Conservation (phyloP, 2,329 filamentous ascomycete species). For the Cladobotryum mycophilum region DNA sequence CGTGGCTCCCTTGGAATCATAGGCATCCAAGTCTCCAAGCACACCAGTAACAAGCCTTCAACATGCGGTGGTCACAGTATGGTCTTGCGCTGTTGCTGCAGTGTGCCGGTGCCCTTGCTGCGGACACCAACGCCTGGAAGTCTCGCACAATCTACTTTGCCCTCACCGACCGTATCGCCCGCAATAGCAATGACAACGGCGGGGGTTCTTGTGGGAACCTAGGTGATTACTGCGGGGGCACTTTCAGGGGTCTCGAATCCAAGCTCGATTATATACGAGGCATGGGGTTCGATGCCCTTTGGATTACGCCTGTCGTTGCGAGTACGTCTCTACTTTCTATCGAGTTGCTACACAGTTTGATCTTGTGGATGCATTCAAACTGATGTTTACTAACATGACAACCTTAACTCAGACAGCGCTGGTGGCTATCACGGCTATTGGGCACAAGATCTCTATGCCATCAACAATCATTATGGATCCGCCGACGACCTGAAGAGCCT, state of each 20-base stretch:
- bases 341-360: no score
- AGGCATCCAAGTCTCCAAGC: no score
- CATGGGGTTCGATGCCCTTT: constrained; percentile 53
- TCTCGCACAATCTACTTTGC: constrained; percentile 52
- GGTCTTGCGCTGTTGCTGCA: constrained; percentile 9
- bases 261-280: constrained; percentile 57
- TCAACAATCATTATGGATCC: constrained; percentile 55
- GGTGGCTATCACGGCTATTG: constrained; percentile 51
- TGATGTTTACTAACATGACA: constrained; percentile 21
- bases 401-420: constrained; percentile 23
- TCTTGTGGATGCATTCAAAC: no score
- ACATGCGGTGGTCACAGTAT: background rate
- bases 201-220: constrained; percentile 37
- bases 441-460: constrained; percentile 41
- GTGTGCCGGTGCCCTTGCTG: constrained; percentile 18
- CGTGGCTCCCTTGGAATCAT: no score
- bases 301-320: constrained; percentile 49
- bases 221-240: constrained; percentile 54
- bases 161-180: constrained; percentile 51
- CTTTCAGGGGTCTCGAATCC: constrained; percentile 50
- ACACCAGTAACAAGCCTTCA: no score
- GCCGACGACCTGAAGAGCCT: constrained; percentile 52
- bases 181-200: constrained; percentile 35
- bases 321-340: no score
- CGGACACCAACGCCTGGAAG: constrained; percentile 40